Percentiles rank a stretch among this genome's conserved stretches.
Conservation (phyloP, 1,284 basidiomycete genomes). For the Fomitopsis pinicola region DNA sequence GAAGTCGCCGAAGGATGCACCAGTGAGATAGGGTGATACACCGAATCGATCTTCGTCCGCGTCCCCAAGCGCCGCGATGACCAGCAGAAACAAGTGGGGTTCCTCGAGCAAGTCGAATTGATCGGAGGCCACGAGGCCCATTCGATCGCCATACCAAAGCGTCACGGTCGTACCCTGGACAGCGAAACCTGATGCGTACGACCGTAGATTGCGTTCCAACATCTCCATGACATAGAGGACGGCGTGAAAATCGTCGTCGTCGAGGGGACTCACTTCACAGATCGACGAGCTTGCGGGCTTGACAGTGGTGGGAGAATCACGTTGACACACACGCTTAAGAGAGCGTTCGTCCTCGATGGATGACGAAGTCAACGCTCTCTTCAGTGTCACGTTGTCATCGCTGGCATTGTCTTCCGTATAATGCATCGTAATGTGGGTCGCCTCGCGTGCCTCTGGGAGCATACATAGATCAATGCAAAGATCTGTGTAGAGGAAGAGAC, state of each 20-base stretch:
- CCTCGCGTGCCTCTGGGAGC: neutral
- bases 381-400: neutral
- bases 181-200: constrained; percentile 1
- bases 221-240: constrained; percentile 3
- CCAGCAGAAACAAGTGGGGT: constrained; percentile 14
- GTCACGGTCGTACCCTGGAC: constrained; percentile 6
- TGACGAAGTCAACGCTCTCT: neutral
- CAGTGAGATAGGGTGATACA: constrained; percentile 5
- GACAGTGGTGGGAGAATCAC: too few species aligned
- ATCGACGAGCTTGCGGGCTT: neutral
- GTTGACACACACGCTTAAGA: neutral
- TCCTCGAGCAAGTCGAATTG: constrained; percentile 16
- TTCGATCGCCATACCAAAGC: constrained; percentile 23
- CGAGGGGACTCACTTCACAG: neutral
- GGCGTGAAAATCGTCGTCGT: neutral
- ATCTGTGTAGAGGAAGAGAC: neutral
- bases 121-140: constrained; percentile 12
- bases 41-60: constrained; percentile 13
- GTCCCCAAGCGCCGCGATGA: constrained; percentile 12
- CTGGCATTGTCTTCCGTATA: neutral
- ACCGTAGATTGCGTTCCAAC: neutral
- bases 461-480: neutral
- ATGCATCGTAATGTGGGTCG: neutral
- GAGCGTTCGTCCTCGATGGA: neutral
- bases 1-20: neutral